These are phyloP conservation scores for Boletus semigastroideus DNA, from an alignment of 1,284 basidiomycete species.

Conservation along the genomic window DNA sequence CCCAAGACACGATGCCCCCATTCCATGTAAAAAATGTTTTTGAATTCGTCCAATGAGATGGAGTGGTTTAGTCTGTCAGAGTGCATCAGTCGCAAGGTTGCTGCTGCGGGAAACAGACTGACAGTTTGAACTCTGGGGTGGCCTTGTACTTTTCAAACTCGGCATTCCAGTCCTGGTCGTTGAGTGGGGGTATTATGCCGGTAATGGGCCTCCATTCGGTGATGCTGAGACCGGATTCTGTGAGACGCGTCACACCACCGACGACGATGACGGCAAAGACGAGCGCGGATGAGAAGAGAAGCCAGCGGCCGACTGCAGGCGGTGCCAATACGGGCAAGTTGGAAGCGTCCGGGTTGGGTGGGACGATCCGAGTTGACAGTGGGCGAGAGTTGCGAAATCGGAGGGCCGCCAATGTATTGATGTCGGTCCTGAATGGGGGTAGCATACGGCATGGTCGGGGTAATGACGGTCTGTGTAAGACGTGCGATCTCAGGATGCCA, in stretches of 20 bases:
- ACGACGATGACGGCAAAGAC: slow-evolving; percentile 94
- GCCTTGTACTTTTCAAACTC: slow-evolving; percentile 96
- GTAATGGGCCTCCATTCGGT: slow-evolving; percentile 97
- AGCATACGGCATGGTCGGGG: slow-evolving; percentile 4
- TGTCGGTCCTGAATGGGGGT: slow-evolving; percentile 5
- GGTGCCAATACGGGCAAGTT: slow-evolving; percentile 64
- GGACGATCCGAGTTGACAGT: slow-evolving; percentile 41
- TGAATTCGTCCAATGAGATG: slow-evolving; percentile 90
- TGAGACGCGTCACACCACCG: slow-evolving; percentile 94
- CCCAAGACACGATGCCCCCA: slow-evolving; percentile 96
- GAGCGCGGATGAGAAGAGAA: slow-evolving; percentile 79
- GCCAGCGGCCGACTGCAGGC: slow-evolving; percentile 79
- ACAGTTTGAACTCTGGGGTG: slow-evolving; percentile 96
- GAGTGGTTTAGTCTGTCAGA: slow-evolving; percentile 79
- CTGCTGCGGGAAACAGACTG: slow-evolving; percentile 36
- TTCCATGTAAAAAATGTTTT: slow-evolving; percentile 98
- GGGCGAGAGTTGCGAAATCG: slow-evolving; percentile 37
- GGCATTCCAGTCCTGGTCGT: slow-evolving; percentile 75
- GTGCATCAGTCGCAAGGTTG: slow-evolving; percentile 4
- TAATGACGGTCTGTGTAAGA: neutral
- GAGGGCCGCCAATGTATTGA: slow-evolving; percentile 11
- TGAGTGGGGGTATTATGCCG: slow-evolving; percentile 84
- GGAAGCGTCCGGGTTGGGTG: slow-evolving; percentile 23
- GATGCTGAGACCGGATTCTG: slow-evolving; percentile 96
- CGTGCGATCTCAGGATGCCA: slow-evolving; percentile 11